Evolutionary conservation across 2,329 filamentous ascomycete species (phyloP), one percentile per base, ranked within the genome.

Genomic region (Sporothrix protearum): DNA sequence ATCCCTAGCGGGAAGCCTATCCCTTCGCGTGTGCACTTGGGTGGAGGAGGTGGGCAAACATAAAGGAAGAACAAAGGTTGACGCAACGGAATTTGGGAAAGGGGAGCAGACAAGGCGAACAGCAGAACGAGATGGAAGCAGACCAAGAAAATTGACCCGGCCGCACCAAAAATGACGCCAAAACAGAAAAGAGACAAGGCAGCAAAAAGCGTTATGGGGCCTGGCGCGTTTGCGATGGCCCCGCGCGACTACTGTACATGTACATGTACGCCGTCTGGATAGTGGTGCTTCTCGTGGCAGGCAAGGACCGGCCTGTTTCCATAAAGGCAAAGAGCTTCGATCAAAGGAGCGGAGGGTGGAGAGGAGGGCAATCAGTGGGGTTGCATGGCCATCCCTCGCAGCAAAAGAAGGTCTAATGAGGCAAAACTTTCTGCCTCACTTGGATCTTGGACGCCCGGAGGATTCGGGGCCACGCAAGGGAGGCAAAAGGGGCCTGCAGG

Each of bases 241-340:
- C 33, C n/a, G 57, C 57, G 42, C 42, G 42, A 49, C 61, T n/a
- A 45, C 25, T 14, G 28, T 49, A 30, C 9, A 28, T 55, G 1
- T 25, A 55, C 8, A n/a, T n/a, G n/a, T 55, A 55, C 39, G 61
- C 25, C 39, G 45, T 51, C 42, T 45, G 22, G 57, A n/a, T 36
- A 12, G 57, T 63, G n/a, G 19, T 42, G 7, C 42, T 33, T 67
- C 63, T 68, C 64, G 47, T 68, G 45, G 64, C 64, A 39, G 63
- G 49, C 47, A 42, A 57, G 22, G 67, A 59, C 67, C n/a, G 66
- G 49, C 66, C 49, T 68, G 66, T 59, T 47, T 45, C 67, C 51
- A 55, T 12, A 39, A 53, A 49, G 28, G 30, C 30, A 4, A 53
- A 28, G 49, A 33, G 10, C 30, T 39, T 39, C 5, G 19, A 42